Percentiles rank a stretch among this genome's conserved stretches.
Conservation (phyloP, 352 stramenopile species). For the Globisporangium canariense region DNA sequence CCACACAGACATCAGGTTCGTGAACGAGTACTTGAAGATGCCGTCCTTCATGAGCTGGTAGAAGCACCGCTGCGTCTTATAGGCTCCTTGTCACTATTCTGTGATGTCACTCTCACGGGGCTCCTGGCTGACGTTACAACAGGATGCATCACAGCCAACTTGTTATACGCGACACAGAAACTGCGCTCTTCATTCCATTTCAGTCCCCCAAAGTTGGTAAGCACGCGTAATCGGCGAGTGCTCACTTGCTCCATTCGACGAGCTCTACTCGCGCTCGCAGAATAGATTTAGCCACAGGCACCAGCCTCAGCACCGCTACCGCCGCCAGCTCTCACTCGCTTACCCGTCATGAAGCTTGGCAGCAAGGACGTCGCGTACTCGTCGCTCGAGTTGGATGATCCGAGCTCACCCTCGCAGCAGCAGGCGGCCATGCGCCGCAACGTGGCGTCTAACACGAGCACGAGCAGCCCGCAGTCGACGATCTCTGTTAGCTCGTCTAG, state of each 20-base stretch:
- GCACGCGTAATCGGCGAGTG: neutral
- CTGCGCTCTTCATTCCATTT: neutral
- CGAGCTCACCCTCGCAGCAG: constrained; percentile 21
- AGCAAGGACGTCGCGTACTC: constrained; percentile 77
- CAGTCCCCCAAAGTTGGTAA: constrained; percentile 4
- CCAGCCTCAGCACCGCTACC: neutral
- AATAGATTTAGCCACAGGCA: neutral
- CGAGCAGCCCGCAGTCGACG: constrained; percentile 45
- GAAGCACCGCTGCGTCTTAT: too few relatives aligned
- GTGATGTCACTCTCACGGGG: too few relatives aligned
- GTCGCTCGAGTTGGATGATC: constrained; percentile 73
- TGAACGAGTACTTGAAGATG: too few relatives aligned
- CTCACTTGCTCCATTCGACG: neutral
- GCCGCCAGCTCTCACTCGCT: neutral
- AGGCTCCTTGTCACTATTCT: too few relatives aligned
- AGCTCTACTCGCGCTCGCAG: neutral
- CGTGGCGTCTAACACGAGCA: constrained; percentile 24
- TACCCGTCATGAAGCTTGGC: constrained; percentile 49
- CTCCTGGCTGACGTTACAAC: too few relatives aligned
- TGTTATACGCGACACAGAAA: neutral
- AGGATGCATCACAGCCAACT: neutral
- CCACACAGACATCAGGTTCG: too few relatives aligned
- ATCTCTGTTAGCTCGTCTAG: constrained; percentile 17
- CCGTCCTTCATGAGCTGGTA: too few relatives aligned
- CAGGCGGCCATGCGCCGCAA: constrained; percentile 26